phyloP scores from a whole-genome alignment of 129 eudicot species.

The Dittrichia graveolens region DNA sequence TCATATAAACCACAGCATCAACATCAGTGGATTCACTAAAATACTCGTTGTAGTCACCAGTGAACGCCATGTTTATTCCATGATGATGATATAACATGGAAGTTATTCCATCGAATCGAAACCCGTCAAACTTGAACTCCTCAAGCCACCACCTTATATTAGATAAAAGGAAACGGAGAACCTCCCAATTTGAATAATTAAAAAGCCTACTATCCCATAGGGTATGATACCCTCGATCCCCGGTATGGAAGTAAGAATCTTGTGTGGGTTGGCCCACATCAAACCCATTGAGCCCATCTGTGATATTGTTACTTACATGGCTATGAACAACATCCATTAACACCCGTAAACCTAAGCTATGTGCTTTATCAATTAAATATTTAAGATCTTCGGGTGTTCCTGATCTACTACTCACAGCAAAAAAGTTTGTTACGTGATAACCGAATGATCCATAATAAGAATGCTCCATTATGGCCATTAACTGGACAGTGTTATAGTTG shows the following conservation, averaged over 20 bases:
- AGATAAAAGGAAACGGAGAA: conserved; percentile 89
- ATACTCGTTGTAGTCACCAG: conserved; percentile 75
- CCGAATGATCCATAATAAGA: conserved; percentile 95
- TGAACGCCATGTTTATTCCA: conserved; percentile 75
- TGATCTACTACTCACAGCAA: conserved; percentile 94
- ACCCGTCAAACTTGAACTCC: conserved; percentile 88
- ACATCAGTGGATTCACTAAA: conserved; percentile 88
- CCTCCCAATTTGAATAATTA: conserved; percentile 96
- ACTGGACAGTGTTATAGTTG: conserved; percentile 88
- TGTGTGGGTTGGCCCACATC: conserved; percentile 92
- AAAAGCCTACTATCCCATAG: conserved; percentile 94
- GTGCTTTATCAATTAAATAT: conserved; percentile 91
- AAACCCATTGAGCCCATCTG: conserved; percentile 96
- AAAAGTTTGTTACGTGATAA: conserved; percentile 90
- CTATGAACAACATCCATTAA: conserved; percentile 97
- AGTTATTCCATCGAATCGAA: conserved; percentile 94
- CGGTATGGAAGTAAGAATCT: conserved; percentile 90
- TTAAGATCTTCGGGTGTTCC: conserved; percentile 97
- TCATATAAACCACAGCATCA: conserved; percentile 85
- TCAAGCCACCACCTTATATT: conserved; percentile 92
- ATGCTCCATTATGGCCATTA: conserved; percentile 99
- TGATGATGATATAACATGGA: conserved; percentile 94
- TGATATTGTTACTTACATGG: conserved; percentile 90
- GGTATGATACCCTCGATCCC: conserved; percentile 88
- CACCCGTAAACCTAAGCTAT: conserved; percentile 87